Evolutionary conservation across 2,329 filamentous ascomycete species (phyloP), one percentile per base, ranked within the genome.

Genomic region (Aspergillus chevalieri): DNA sequence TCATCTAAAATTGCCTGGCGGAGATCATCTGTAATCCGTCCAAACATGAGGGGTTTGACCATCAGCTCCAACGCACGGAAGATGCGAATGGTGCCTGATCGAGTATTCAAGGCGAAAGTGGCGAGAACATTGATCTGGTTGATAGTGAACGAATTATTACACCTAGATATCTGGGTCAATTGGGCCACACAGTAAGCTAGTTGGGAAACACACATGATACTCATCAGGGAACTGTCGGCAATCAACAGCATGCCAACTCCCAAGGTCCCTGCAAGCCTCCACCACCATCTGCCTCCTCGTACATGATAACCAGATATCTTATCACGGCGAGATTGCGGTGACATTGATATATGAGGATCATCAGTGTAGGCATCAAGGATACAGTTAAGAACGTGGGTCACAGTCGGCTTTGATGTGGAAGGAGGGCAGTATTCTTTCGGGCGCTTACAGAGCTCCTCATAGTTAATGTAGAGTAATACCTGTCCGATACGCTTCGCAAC

Each of bases 71-170:
- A 47, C n/a, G 22, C 15, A 22, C 28, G 46, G 39, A 52, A 51
- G 19, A 53, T n/a, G 38, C 44, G 50, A 51, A 53, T 28, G 33
- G 45, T 53, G n/a, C 53, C 51, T 41, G 53, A 51, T 15, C 48
- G 46, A 49, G 51, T 53, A 43, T 49, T 46, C 44, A 49, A 49
- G 39, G 30, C 21, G n/a, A 53, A 53, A 17, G 51, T 48, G 15
- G 46, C 42, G 34, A 55, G 48, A 26, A 22, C 52, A 47, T 49
- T 26, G 12, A 49, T 43, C 19, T 49, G 46, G 12, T 15, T 17
- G 10, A 14, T 19, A 28, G 33, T 47, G 42, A 49, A 49, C 17
- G 38, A 17, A 10, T 43, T 24, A 36, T 46, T 43, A 22, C 45
- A 50, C 17, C 41, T 43, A 43, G 41, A 43, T 21, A 43, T 19